Evolutionary conservation across 2,329 filamentous ascomycete species (phyloP), one percentile per base, ranked within the genome.

Genomic region (Pyrenophora graminea): DNA sequence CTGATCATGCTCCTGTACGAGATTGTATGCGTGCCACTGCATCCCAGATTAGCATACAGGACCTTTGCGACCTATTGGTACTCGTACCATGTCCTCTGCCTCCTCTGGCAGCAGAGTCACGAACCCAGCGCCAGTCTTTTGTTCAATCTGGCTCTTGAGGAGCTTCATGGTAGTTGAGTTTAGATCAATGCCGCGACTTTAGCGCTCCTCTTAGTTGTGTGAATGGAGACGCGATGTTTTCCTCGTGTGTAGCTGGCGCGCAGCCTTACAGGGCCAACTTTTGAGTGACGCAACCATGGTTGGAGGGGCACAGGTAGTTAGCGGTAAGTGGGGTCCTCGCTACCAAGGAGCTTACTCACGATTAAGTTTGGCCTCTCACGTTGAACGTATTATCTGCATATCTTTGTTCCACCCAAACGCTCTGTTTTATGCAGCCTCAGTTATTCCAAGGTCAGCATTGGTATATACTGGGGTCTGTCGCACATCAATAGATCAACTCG

Each of bases 1-100:
- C 42, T 83, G 77, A 63, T 90, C 87, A 55, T 76, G 77, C 4
- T 84, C 80, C 48, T 85, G 82, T 65, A 90, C 87, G 34, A 90
- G 80, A 71, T 90, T 90, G 77, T 86, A 89, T 58, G 85, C 83
- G 68, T 89, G 87, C 87, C 87, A 90, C 85, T 87, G 25, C 2
- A 3, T 8, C 8, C 9, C 13, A 18, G 4, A 7, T 42, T n/a
- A 42, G 18, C 6, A 42, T 17, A 3, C 3, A n/a, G 8, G 6
- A 8, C 15, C 39, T 15, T 21, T 8, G 6, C 4, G 9, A 3
- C 5, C 17, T 30, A 17, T 12, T 42, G 15, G 1, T 10, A 27
- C 30, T 8, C 13, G 12, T 76, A 86, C 84, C 87, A 90, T 90
- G 63, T 90, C 87, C 74, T 90, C 87, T 43, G 86, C 85, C 70